Percentiles rank a stretch among this genome's conserved stretches.
Evolutionary conservation across 768 basidiomycete species (phyloP).

Genomic region (Rossbeevera mucosa): DNA sequence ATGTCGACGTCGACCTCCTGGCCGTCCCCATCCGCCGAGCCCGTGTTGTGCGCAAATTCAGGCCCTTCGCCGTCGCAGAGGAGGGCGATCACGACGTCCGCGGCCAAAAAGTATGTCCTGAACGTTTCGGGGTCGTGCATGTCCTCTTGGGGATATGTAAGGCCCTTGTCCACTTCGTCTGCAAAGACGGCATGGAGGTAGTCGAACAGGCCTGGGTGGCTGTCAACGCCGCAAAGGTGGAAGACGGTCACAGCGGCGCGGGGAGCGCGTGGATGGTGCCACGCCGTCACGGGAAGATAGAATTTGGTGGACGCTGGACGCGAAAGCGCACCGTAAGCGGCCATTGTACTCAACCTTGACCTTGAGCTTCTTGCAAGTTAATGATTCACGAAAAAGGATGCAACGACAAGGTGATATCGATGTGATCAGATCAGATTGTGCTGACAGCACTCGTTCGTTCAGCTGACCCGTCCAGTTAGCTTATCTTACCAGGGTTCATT

Average conservation of each 20-base stretch:
- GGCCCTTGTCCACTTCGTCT: constrained; percentile 68
- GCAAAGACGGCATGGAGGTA: constrained; percentile 62
- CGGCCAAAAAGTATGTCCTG: constrained; percentile 71
- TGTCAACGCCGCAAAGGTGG: constrained; percentile 27
- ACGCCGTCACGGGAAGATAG: constrained; percentile 45
- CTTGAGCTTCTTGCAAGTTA: background rate
- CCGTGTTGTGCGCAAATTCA: background rate
- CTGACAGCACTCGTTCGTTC: too few species aligned
- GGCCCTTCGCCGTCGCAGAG: background rate
- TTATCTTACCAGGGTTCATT: background rate
- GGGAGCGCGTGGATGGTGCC: constrained; percentile 33
- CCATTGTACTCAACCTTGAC: constrained; percentile 36
- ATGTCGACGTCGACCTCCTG: constrained; percentile 30
- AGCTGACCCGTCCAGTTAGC: background rate
- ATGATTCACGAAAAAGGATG: constrained; percentile 19
- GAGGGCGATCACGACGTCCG: constrained; percentile 71
- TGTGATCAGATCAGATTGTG: background rate
- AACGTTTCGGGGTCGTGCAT: constrained; percentile 52
- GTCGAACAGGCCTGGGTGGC: constrained; percentile 49
- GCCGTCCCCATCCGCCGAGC: background rate
- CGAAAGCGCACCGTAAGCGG: constrained; percentile 67
- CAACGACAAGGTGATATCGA: background rate
- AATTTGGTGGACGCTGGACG: constrained; percentile 29
- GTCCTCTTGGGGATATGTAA: constrained; percentile 84
- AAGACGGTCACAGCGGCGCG: constrained; percentile 28